Evolutionary conservation across 2,329 filamentous ascomycete species (phyloP).

Genomic region (Claviceps fusiformis): DNA sequence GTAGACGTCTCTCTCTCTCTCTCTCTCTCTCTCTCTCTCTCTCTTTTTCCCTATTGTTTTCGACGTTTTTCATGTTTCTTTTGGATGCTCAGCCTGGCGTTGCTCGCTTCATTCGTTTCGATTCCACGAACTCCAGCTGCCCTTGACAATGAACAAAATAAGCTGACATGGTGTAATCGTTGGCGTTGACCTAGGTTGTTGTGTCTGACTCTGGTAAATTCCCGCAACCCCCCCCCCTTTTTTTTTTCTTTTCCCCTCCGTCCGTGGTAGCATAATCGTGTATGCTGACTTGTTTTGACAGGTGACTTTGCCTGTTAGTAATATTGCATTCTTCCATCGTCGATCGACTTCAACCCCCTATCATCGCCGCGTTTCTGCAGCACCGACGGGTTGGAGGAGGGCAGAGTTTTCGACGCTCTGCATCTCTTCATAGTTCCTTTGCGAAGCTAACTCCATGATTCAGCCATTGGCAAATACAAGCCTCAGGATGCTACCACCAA

Average conservation of each 20-base stretch:
- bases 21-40: too few relatives aligned
- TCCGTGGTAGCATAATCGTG: neutral
- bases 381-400: neutral
- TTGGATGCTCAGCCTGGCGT: neutral
- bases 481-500: constrained; percentile 99
- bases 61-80: neutral
- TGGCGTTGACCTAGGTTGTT: constrained; percentile 50
- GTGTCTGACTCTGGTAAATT: constrained; percentile 88
- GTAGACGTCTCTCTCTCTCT: too few relatives aligned
- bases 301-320: constrained; percentile 67
- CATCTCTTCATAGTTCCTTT: neutral
- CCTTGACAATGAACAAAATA: neutral
- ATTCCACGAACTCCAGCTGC: neutral
- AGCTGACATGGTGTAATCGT: constrained; percentile 13
- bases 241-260: too few relatives aligned
- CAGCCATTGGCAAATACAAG: constrained; percentile 98
- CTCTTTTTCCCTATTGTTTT: neutral
- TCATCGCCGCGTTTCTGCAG: neutral
- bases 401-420: too few relatives aligned
- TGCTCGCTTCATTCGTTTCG: neutral
- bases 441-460: constrained; percentile 21
- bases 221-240: constrained; percentile 15
- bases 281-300: constrained; percentile 24
- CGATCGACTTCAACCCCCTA: neutral
- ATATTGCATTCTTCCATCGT: neutral